phyloP scores from a whole-genome alignment of 768 basidiomycete species.

The Lanmaoa pseudosensibilis region DNA sequence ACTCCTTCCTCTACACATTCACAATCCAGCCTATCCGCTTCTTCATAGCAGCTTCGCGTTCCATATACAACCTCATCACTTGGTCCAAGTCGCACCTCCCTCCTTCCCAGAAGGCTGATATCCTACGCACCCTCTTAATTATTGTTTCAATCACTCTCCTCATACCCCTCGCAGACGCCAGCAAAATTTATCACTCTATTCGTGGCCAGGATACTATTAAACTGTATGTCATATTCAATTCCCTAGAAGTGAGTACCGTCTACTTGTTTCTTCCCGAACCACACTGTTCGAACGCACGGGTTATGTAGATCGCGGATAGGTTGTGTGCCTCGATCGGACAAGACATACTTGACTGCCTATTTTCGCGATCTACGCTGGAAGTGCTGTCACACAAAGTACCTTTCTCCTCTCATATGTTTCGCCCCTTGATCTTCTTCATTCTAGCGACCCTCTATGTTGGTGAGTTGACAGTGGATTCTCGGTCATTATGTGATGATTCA shows the following conservation, averaged over 20 bases:
- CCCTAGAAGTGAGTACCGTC: constrained; percentile 76
- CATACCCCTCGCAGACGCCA: constrained; percentile 85
- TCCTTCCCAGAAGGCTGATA: constrained; percentile 89
- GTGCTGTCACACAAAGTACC: constrained; percentile 63
- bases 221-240: constrained; percentile 98
- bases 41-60: constrained; percentile 58
- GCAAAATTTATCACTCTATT: constrained; percentile 97
- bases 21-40: constrained; percentile 95
- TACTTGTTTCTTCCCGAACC: neutral
- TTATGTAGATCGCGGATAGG: constrained; percentile 82
- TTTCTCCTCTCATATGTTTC: constrained; percentile 63
- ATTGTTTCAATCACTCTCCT: constrained; percentile 71
- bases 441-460: constrained; percentile 83
- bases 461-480: constrained; percentile 35
- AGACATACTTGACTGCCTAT: constrained; percentile 94
- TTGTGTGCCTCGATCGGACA: constrained; percentile 96
- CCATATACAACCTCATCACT: constrained; percentile 50
- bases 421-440: constrained; percentile 81
- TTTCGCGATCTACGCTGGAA: constrained; percentile 87
- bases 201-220: constrained; percentile 99
- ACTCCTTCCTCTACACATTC: constrained; percentile 97
- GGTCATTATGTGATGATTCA: neutral
- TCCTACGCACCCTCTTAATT: constrained; percentile 79
- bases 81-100: constrained; percentile 60
- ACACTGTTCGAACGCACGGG: neutral